phyloP scores from a whole-genome alignment of 2,329 filamentous ascomycete genomes.

The Alternaria triticina region DNA sequence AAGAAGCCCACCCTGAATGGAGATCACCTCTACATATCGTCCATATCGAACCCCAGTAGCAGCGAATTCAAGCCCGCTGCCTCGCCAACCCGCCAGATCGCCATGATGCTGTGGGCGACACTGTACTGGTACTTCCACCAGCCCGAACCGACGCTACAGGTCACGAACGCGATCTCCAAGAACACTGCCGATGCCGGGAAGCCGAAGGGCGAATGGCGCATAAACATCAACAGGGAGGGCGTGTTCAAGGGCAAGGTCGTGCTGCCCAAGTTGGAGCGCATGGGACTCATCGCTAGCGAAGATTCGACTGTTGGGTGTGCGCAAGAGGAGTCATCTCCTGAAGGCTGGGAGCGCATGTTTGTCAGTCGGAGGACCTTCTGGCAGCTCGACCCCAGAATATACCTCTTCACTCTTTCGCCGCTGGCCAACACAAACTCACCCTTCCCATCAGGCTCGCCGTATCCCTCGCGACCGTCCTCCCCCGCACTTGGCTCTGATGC shows the following conservation, averaged over 20 bases:
- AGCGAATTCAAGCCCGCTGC: conserved; percentile 79
- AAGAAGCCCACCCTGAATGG: conserved; percentile 74
- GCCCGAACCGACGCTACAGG: conserved; percentile 68
- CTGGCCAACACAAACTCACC: conserved; percentile 55
- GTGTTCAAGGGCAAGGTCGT: conserved; percentile 83
- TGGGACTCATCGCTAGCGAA: conserved; percentile 81
- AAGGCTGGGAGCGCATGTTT: conserved; percentile 81
- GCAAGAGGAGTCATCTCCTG: conserved; percentile 65
- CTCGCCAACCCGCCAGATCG: conserved; percentile 86
- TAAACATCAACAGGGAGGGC: conserved; percentile 85
- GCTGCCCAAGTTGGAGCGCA: conserved; percentile 88
- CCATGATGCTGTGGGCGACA: conserved; percentile 95
- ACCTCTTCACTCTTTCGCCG: conserved; percentile 83
- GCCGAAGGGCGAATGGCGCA: conserved; percentile 84
- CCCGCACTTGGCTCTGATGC: conserved; percentile 48
- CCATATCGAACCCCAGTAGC: conserved; percentile 82
- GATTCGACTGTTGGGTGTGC: conserved; percentile 76
- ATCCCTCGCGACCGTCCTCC: conserved; percentile 58
- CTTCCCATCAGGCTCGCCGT: conserved; percentile 58
- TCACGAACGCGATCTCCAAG: conserved; percentile 68
- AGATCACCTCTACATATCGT: conserved; percentile 90
- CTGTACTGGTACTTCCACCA: conserved; percentile 99
- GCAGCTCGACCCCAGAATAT: conserved; percentile 87
- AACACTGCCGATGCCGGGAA: conserved; percentile 70
- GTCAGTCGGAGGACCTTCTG: conserved; percentile 83